Conservation (phyloP, 768 basidiomycete species). For the Neoboletus brunneissimus region DNA sequence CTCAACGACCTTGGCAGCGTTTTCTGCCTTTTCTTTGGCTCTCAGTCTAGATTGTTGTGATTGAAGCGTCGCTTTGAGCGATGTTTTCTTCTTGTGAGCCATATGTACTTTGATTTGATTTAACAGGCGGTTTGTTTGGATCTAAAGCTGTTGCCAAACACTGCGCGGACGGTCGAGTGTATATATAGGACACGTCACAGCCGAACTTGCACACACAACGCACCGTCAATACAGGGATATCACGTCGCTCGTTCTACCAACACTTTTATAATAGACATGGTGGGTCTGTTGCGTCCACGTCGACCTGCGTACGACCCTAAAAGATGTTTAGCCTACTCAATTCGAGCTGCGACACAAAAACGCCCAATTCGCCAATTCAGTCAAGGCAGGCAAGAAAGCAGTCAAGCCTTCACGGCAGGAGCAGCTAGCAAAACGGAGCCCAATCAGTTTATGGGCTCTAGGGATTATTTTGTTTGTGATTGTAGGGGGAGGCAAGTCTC, state of each 20-base stretch:
- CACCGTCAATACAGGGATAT: not conserved
- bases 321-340: constrained; percentile 59
- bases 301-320: not conserved
- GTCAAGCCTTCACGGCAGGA: constrained; percentile 72
- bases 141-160: constrained; percentile 28
- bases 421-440: constrained; percentile 65
- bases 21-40: constrained; percentile 59
- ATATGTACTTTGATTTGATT: constrained; percentile 4
- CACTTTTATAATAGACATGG: constrained; percentile 26
- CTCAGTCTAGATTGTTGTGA: constrained; percentile 67
- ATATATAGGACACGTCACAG: constrained; percentile 17
- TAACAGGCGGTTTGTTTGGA: constrained; percentile 29
- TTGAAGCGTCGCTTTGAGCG: constrained; percentile 64
- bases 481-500: constrained; percentile 70
- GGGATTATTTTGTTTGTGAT: constrained; percentile 75
- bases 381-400: constrained; percentile 72
- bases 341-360: constrained; percentile 82
- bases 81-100: constrained; percentile 51
- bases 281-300: constrained; percentile 11
- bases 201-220: not conserved
- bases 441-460: constrained; percentile 72
- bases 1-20: constrained; percentile 41
- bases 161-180: not conserved
- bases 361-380: constrained; percentile 73
- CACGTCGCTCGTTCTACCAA: constrained; percentile 31